Evolutionary conservation across 208 protist genomes (phyloP).

Genomic region (Leishmania arabica): DNA sequence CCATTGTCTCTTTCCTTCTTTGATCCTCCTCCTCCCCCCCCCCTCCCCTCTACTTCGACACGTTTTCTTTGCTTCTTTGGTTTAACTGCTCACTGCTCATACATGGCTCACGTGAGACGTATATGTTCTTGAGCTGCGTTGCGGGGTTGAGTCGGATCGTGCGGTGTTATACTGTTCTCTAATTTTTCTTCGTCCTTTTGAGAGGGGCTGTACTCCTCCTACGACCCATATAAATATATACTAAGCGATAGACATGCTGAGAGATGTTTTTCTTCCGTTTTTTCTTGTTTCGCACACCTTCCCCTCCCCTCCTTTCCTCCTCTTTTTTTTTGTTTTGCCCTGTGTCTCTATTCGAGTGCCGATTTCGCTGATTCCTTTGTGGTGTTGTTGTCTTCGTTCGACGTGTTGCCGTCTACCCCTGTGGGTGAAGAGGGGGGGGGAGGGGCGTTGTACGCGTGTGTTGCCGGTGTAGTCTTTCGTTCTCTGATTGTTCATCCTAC

Average conservation of each 20-base stretch:
- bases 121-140: neutral
- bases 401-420: neutral
- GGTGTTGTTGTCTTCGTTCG: neutral
- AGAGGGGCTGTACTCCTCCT: neutral
- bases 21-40: neutral
- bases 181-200: neutral
- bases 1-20: neutral
- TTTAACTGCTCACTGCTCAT: neutral
- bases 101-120: neutral
- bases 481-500: neutral
- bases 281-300: neutral
- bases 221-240: too few species aligned
- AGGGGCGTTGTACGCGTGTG: neutral
- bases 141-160: neutral
- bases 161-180: neutral
- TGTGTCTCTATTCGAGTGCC: neutral
- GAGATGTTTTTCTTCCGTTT: neutral
- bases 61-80: neutral
- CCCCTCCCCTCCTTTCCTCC: too few species aligned
- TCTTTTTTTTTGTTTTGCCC: neutral
- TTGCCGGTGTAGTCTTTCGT: neutral
- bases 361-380: neutral
- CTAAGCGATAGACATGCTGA: neutral
- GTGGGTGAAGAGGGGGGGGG: neutral
- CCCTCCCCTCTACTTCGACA: neutral